These are phyloP conservation scores for Triglochin maritima DNA, from an alignment of 106 monocot genomes.

Conservation along the genomic window DNA sequence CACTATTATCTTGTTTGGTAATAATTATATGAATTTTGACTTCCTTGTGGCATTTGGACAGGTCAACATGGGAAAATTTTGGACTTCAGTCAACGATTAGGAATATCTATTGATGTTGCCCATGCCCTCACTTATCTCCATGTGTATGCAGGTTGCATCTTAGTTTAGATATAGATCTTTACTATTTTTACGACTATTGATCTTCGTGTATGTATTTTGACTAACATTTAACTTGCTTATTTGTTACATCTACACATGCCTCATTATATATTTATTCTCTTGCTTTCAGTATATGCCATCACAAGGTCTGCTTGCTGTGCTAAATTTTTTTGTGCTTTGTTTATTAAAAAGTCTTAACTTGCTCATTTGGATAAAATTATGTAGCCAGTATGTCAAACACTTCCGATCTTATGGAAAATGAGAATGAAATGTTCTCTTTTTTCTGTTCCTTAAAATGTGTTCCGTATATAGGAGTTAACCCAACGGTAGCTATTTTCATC, in stretches of 20 bases:
- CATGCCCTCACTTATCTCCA: conserved; percentile 88
- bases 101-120: conserved; percentile 82
- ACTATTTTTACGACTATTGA: neutral
- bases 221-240: neutral
- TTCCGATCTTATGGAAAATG: no score
- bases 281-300: no score
- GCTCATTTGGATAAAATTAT: no score
- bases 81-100: conserved; percentile 71
- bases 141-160: conserved; percentile 47
- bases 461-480: no score
- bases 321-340: no score
- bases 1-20: neutral
- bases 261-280: no score
- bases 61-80: conserved; percentile 48
- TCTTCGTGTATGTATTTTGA: neutral
- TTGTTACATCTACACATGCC: neutral
- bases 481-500: no score
- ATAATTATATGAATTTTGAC: neutral
- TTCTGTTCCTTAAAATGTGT: no score
- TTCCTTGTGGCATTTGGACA: conserved; percentile 10
- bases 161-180: neutral
- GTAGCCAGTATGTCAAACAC: no score
- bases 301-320: no score
- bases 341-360: no score
- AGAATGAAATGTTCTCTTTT: no score